phyloP scores from a whole-genome alignment of 179 eudicot genomes.

The Gypsophila paniculata region DNA sequence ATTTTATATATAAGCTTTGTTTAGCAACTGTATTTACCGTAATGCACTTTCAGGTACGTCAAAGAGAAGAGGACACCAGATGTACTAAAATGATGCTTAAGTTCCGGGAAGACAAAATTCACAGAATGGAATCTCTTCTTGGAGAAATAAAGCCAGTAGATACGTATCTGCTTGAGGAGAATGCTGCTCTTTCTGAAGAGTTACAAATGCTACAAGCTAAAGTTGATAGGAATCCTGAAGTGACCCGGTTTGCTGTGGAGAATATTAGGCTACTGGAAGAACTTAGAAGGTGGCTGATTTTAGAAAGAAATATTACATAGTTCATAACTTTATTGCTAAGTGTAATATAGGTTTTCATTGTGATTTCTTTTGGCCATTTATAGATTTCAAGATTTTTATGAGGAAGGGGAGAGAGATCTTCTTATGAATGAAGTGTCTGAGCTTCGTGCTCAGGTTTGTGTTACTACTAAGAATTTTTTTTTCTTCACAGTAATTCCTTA shows the following conservation, averaged over 20 bases:
- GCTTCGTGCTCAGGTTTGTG: constrained; percentile 71
- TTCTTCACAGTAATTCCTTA: constrained; percentile 4
- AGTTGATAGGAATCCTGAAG: constrained; percentile 92
- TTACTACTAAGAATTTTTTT: not conserved
- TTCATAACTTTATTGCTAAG: not conserved
- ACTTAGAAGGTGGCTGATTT: constrained; percentile 54
- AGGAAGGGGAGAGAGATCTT: constrained; percentile 95
- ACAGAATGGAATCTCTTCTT: constrained; percentile 77
- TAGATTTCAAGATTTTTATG: constrained; percentile 91
- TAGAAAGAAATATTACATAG: not conserved
- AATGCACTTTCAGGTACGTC: constrained; percentile 56
- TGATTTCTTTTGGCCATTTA: constrained; percentile 7
- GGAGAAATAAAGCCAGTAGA: constrained; percentile 64
- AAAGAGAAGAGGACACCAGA: constrained; percentile 89
- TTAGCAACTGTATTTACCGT: constrained; percentile 14
- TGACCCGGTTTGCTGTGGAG: constrained; percentile 89
- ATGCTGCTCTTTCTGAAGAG: constrained; percentile 67
- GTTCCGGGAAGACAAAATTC: constrained; percentile 94
- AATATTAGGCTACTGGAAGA: constrained; percentile 83
- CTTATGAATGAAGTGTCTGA: constrained; percentile 74
- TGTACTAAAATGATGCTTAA: constrained; percentile 96
- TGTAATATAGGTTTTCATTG: not conserved
- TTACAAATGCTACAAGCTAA: constrained; percentile 67
- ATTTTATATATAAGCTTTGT: constrained; percentile 9
- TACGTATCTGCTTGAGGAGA: constrained; percentile 70